Evolutionary conservation across 345 rosid genomes (phyloP).

Genomic region (Reutealis trisperma): DNA sequence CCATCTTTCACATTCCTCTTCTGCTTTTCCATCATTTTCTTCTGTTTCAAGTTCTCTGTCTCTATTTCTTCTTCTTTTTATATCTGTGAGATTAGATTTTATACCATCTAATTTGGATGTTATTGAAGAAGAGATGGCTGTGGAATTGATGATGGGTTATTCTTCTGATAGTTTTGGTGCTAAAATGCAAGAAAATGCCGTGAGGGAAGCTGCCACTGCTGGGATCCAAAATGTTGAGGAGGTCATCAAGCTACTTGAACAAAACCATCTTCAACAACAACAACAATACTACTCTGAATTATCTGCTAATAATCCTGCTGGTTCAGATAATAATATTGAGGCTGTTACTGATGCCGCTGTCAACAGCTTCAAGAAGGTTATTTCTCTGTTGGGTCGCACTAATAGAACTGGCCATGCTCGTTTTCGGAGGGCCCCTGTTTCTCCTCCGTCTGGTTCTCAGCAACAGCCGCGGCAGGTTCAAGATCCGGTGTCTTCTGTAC

Average conservation of each 20-base stretch:
- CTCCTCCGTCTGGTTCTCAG: background rate
- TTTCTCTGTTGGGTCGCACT: conserved; percentile 64
- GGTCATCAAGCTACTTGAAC: conserved; percentile 52
- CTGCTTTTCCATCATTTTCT: background rate
- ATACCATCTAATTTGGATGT: background rate
- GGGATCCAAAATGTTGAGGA: conserved; percentile 85
- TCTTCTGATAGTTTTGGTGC: conserved; percentile 39
- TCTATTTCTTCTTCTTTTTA: background rate
- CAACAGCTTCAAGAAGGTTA: conserved; percentile 68
- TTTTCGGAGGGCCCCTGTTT: conserved; percentile 59
- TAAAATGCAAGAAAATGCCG: conserved; percentile 54
- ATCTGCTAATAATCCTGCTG: conserved; percentile 16
- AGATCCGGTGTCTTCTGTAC: conserved; percentile 20
- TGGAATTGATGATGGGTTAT: conserved; percentile 59
- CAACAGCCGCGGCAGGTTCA: conserved; percentile 24
- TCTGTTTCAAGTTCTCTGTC: conserved; percentile 9
- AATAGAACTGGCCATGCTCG: conserved; percentile 89
- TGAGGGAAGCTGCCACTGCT: conserved; percentile 71
- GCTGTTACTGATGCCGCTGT: conserved; percentile 77
- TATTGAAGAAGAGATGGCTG: conserved; percentile 49
- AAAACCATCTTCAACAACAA: conserved; percentile 38
- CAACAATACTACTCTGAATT: conserved; percentile 21
- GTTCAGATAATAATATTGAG: conserved; percentile 45
- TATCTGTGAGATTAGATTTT: background rate
- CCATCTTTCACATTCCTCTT: conserved; percentile 18